Base-by-base conservation (phyloP, 1,139 yeast genomes). In the Ashbya aceris region DNA sequence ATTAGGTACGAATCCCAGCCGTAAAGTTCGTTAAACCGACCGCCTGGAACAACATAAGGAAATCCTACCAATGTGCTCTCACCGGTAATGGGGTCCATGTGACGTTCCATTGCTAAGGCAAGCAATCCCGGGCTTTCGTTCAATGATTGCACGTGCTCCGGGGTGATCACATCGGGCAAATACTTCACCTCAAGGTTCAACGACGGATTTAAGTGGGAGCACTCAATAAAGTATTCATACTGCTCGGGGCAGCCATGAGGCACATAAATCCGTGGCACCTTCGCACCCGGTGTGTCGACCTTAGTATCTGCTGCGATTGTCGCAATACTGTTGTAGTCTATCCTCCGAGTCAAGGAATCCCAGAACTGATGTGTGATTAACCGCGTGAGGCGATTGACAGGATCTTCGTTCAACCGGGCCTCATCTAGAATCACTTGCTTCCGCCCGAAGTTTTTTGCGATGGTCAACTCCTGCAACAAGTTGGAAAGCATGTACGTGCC, bases 1-100 rank as follows among this genome's bases (percentile, higher is more conserved):
- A 83, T 91, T 82, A 93, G 83, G 60, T 91, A 91, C 1, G 96
- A 86, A 62, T 91, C 98, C 98, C 98, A 91, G 7, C 98, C 98
- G 56, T 91, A 91, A 43, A 87, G 73, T 64, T 91, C 98, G 63
- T 93, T 93, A 64, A 91, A 91, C 49, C 98, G 70, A 14, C 98
- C 98, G 11, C 98, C 98, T 1, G 98, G 98, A 8, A 91, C 98
- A 17, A 86, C 84, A 60, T 89, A 91, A 0, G 96, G 96, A 55
- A 76, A 80, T 28, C 86, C 85, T 35, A 74, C 67, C 40, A 84
- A 61, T 14, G 73, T 70, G 35, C 52, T 53, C 41, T 68, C 67
- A 46, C 75, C 76, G 1, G 70, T 64, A n/a, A 62, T 57, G 2
- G 80, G 77, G 49, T 77, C 72, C 20, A 66, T 54, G n/a, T 72